Percentiles rank a stretch among this genome's conserved stretches.
Evolutionary conservation across 2,329 filamentous ascomycete genomes (phyloP).

Genomic region (Beauveria asiatica): DNA sequence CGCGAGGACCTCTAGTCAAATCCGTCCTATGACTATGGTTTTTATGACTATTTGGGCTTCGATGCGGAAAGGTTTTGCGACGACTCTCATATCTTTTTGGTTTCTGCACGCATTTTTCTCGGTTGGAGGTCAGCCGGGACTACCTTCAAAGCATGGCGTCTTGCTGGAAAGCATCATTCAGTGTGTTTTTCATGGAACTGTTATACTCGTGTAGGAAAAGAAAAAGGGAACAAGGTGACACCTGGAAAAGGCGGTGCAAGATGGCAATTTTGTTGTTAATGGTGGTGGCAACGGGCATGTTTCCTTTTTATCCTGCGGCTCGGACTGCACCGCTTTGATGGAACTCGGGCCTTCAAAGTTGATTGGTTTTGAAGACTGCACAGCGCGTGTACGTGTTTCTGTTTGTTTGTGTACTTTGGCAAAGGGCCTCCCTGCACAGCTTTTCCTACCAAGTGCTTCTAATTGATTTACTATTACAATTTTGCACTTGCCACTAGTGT

Average conservation of each 20-base stretch:
- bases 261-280: slow-evolving; percentile 9
- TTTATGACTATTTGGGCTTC: slow-evolving; percentile 11
- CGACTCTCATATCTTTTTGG: slow-evolving; percentile 4
- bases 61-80: slow-evolving; percentile 7
- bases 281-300: slow-evolving; percentile 4
- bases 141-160: slow-evolving; percentile 12
- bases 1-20: not conserved
- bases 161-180: slow-evolving; percentile 10
- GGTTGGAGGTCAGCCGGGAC: slow-evolving; percentile 8
- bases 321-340: slow-evolving; percentile 3
- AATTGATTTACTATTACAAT: not conserved
- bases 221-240: slow-evolving; percentile 1
- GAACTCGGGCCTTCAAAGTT: not conserved
- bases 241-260: slow-evolving; percentile 1
- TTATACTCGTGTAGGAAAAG: slow-evolving; percentile 10
- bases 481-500: not conserved
- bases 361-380: slow-evolving; percentile 2
- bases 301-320: slow-evolving; percentile 6
- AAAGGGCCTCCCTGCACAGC: not conserved
- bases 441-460: slow-evolving; percentile 7
- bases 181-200: slow-evolving; percentile 8
- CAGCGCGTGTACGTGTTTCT: slow-evolving; percentile 6
- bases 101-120: slow-evolving; percentile 11
- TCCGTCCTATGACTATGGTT: slow-evolving; percentile 9
- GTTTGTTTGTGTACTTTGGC: not conserved